These are phyloP conservation scores for Microcyclosporella mali DNA, from an alignment of 2,329 filamentous ascomycete genomes.

Conservation along the genomic window DNA sequence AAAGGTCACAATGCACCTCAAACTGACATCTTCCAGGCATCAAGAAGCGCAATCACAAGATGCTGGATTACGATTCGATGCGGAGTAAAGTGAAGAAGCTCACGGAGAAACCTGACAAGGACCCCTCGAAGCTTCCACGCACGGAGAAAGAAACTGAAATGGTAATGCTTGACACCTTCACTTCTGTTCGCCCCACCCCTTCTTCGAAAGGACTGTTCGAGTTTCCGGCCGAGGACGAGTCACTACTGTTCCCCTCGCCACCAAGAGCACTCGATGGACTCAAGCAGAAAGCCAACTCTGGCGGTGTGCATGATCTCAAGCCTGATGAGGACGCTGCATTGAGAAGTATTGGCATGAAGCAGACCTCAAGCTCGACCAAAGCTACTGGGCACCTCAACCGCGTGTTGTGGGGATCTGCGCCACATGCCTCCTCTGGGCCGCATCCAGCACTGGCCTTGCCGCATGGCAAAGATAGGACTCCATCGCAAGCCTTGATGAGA, in stretches of 20 bases:
- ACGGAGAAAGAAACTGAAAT: conserved; percentile 96
- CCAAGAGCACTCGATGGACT: conserved; percentile 25
- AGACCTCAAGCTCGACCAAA: conserved; percentile 7
- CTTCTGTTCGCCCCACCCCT: conserved; percentile 3
- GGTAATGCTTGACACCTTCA: conserved; percentile 28
- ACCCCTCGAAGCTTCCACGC: conserved; percentile 89
- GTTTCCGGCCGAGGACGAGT: conserved; percentile 9
- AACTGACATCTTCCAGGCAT: conserved; percentile 52
- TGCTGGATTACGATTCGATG: conserved; percentile 95
- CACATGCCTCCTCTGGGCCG: too few relatives aligned
- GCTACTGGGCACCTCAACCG: too few relatives aligned
- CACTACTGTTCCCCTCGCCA: conserved; percentile 21
- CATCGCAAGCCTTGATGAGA: too few relatives aligned
- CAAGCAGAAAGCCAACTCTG: conserved; percentile 5
- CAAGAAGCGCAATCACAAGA: conserved; percentile 97
- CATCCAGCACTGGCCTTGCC: too few relatives aligned
- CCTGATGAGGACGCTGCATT: conserved; percentile 13
- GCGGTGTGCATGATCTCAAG: background rate
- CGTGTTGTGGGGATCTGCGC: too few relatives aligned
- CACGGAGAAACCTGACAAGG: conserved; percentile 97
- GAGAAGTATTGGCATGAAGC: conserved; percentile 12
- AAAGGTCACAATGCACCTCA: background rate
- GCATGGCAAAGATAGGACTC: too few relatives aligned
- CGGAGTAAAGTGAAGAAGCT: conserved; percentile 95
- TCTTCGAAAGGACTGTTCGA: conserved; percentile 3